Base-by-base conservation (phyloP, 2,329 filamentous ascomycete species). In the Aureobasidium namibiae region DNA sequence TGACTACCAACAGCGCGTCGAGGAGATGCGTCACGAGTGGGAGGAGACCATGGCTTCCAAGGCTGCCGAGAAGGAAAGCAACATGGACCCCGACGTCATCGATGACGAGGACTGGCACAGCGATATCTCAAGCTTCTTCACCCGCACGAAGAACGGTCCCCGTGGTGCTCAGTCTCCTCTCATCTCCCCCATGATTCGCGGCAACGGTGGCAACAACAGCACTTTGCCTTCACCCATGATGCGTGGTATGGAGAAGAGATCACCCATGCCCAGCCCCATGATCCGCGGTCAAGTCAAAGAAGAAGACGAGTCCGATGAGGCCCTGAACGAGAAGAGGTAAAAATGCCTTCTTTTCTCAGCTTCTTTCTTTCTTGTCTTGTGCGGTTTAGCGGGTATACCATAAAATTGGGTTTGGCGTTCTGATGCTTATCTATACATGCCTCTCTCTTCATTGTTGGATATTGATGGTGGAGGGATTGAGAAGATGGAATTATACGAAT, bases 1-100 rank as follows among this genome's bases (percentile, higher is more conserved):
- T 53, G 92, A 97, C 78, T 90, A 88, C 76, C 82, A 88, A 76
- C 80, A 86, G 71, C 92, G 90, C 80, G 88, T 96, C 63, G 81
- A 86, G 66, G 92, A 96, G 71, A 88, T 96, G 82, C 79, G 84
- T 53, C 70, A 70, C 3, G 77, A 79, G 41, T 80, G 78, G 74
- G 73, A 77, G 31, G 78, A 82, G 63, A 81, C 79, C 74, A 82
- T 85, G 74, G 74, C 77, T 24, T 72, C 75, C 61, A 80, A 79
- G 66, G 64, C 70, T 3, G 69, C 74, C 34, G 81, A 83, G 70
- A 80, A 82, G 68, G 74, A 74, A 45, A 67, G 63, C 36, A 67
- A 69, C 10, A 69, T 72, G 23, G 70, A 72, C 53, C 68, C 73
- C 54, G 69, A 69, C 10, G 29, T 44, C 31, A 73, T 76, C 49